Evolutionary conservation across 768 basidiomycete species (phyloP).

Genomic region (Lactarius sanguifluus): DNA sequence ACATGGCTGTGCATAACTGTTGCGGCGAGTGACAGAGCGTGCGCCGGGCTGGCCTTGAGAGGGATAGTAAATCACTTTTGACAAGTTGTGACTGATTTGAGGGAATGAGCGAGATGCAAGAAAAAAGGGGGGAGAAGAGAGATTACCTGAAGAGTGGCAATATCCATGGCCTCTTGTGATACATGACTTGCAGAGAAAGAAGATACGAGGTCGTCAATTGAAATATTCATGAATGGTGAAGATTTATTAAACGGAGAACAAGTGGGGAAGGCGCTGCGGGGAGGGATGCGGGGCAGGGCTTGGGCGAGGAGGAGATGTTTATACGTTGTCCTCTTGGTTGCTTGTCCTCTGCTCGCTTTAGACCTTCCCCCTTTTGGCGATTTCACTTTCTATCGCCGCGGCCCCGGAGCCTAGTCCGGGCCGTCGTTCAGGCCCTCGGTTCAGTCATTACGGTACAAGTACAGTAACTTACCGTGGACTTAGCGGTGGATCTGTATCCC

Average conservation of each 20-base stretch:
- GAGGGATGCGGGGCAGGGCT: slow-evolving; percentile 9
- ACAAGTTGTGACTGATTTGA: slow-evolving; percentile 44
- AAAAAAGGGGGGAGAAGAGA: slow-evolving; percentile 28
- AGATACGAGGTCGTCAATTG: slow-evolving; percentile 53
- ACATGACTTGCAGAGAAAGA: slow-evolving; percentile 49
- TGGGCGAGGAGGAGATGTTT: slow-evolving; percentile 8
- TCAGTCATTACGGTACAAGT: no score
- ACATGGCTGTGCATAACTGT: slow-evolving; percentile 41
- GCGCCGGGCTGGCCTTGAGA: slow-evolving; percentile 31
- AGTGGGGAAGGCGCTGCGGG: neutral
- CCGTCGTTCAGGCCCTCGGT: no score
- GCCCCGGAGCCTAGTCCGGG: neutral
- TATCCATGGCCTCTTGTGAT: slow-evolving; percentile 53
- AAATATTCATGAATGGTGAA: slow-evolving; percentile 41
- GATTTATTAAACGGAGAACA: neutral
- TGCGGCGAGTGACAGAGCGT: slow-evolving; percentile 35
- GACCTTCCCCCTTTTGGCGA: slow-evolving; percentile 1
- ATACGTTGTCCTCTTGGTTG: neutral
- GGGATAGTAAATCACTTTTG: slow-evolving; percentile 44
- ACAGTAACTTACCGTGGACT: neutral
- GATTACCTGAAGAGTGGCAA: slow-evolving; percentile 48
- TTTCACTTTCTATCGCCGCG: slow-evolving; percentile 1
- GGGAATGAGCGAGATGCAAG: slow-evolving; percentile 3
- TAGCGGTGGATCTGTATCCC: slow-evolving; percentile 9
- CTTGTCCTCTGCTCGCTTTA: neutral